phyloP scores from a whole-genome alignment of 2,329 filamentous ascomycete species.

The Anthostomella pinea region DNA sequence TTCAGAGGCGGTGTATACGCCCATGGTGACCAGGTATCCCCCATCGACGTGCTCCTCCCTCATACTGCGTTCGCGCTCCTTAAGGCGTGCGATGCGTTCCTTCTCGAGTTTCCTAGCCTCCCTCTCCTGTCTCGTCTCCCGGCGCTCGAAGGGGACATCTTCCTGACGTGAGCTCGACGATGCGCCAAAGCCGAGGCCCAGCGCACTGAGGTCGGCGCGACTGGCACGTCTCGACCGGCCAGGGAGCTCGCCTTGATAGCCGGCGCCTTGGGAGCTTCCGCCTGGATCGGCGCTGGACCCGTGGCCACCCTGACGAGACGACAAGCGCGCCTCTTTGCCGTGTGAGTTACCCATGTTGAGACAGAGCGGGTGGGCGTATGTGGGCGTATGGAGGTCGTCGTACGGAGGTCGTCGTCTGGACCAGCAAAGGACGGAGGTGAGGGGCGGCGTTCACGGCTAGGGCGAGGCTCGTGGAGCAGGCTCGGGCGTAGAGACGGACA shows the following conservation, averaged over 20 bases:
- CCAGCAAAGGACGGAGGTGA: too few species aligned
- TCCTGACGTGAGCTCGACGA: conserved; percentile 37
- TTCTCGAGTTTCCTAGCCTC: conserved; percentile 83
- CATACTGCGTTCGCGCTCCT: conserved; percentile 88
- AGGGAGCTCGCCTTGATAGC: conserved; percentile 19
- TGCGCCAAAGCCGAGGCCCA: conserved; percentile 39
- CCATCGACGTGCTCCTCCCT: conserved; percentile 91
- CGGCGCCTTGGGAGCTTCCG: conserved; percentile 19
- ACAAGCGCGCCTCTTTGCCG: conserved; percentile 23
- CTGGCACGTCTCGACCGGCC: conserved; percentile 33
- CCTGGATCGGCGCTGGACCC: conserved; percentile 17
- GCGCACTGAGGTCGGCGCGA: conserved; percentile 45
- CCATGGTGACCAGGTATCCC: conserved; percentile 89
- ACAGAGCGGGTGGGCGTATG: neutral
- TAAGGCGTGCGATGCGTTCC: conserved; percentile 70
- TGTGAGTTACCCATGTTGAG: conserved; percentile 26
- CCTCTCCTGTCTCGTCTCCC: conserved; percentile 87
- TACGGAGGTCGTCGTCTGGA: too few species aligned
- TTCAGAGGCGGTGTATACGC: conserved; percentile 86
- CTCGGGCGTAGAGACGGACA: too few species aligned
- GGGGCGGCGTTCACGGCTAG: too few species aligned
- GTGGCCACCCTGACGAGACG: conserved; percentile 13
- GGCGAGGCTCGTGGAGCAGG: too few species aligned
- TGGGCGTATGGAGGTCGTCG: too few species aligned
- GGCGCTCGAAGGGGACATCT: conserved; percentile 56